Conservation (phyloP, 257 asterid genomes). For the Solanum chmielewskii region DNA sequence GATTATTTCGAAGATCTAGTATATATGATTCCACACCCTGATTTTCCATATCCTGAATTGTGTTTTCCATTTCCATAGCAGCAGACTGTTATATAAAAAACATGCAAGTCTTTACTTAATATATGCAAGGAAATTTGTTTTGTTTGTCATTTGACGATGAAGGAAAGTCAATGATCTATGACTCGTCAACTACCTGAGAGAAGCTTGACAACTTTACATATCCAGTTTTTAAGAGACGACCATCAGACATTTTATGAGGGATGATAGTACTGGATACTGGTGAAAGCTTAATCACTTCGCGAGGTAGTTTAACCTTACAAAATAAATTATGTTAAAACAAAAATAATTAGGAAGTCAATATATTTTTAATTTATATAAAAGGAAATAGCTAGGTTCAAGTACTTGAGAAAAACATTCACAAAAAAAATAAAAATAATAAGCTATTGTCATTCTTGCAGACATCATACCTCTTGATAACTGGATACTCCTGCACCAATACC, state of each 20-base stretch:
- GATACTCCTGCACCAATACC: slow-evolving; percentile 33
- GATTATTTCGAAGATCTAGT: slow-evolving; percentile 84
- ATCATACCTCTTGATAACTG: slow-evolving; percentile 53
- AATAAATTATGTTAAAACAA: background rate
- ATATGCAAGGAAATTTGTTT: background rate
- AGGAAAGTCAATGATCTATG: background rate
- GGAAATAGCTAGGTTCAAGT: background rate
- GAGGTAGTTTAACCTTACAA: slow-evolving; percentile 65
- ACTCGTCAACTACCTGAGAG: slow-evolving; percentile 52
- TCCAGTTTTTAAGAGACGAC: slow-evolving; percentile 65
- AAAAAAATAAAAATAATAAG: background rate
- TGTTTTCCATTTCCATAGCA: slow-evolving; percentile 75
- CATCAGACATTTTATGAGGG: slow-evolving; percentile 55
- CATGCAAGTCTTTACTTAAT: background rate
- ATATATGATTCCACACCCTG: slow-evolving; percentile 91
- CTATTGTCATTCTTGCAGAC: background rate
- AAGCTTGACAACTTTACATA: slow-evolving; percentile 69
- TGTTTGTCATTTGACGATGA: background rate
- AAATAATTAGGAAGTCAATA: background rate
- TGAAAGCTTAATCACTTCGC: slow-evolving; percentile 74
- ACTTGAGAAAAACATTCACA: background rate
- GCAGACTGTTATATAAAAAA: slow-evolving; percentile 45
- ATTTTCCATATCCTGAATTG: slow-evolving; percentile 69
- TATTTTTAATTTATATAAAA: background rate
- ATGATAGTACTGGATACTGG: slow-evolving; percentile 73